Evolutionary conservation across 768 basidiomycete species (phyloP), one percentile per base, ranked within the genome.

Genomic region (Asterophora lycoperdoides): DNA sequence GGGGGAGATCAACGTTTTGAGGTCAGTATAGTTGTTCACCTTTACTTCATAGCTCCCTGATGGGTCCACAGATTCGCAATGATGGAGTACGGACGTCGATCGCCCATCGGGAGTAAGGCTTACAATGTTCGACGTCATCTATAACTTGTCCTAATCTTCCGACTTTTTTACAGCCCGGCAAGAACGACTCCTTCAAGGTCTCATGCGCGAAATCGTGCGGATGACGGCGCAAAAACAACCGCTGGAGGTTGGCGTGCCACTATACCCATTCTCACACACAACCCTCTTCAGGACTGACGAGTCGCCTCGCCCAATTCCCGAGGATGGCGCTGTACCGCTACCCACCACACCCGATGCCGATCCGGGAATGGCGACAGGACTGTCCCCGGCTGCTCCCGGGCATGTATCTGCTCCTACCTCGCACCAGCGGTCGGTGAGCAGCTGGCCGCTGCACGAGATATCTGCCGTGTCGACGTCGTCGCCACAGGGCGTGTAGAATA

Each of bases 1-100:
- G 89, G 86, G 86, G 0, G 89, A 92, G 65, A 91, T 93, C 62
- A 92, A 93, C 54, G 77, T 87, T 1, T 68, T 92, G 41, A 76
- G 89, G 89, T 86, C 57, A 30, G 76, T 52, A 38, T 45, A 3
- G 40, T 37, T 30, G 38, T 1, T 23, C 33, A 32, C 34, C 34
- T 35, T 36, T 30, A 39, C 48, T 7, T 39, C 33, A 42, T 26
- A 3, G 23, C 23, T 23, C 23, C 32, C 47, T 60, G 39, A 56
- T 41, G 30, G 19, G 23, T 8, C 23, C 55, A 29, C 58, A 90
- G 89, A 52, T 84, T 83, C 58, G 90, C 90, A 1, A 89, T 93
- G 88, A 70, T 89, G 62, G 82, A 78, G 53, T 93, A 89, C 58
- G 89, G 89, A 8, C 68, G 76, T 44, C 79, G 81, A 38, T 93